A percentile compares a stretch with the other conserved stretches of the same genome.
These are phyloP conservation scores for Pugionium cornutum DNA, from an alignment of 345 rosid species.

Conservation along the genomic window DNA sequence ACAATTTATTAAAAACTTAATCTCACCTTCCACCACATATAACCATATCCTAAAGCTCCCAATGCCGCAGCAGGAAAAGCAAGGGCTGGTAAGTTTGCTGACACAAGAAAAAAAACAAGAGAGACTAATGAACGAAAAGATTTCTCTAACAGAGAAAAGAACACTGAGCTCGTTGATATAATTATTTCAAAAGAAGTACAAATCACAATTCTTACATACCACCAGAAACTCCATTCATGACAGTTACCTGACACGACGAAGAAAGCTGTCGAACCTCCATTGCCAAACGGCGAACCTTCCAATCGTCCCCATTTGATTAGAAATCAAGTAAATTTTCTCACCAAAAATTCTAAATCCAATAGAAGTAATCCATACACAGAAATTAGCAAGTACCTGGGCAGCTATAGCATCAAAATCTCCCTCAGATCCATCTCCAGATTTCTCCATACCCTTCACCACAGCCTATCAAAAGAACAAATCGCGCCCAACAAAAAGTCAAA, in stretches of 20 bases:
- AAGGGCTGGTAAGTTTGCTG: conserved; percentile 41
- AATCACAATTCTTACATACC: conserved; percentile 34
- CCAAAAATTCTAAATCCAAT: not conserved
- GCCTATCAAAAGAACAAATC: conserved; percentile 27
- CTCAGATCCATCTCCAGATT: conserved; percentile 53
- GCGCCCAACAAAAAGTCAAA: not conserved
- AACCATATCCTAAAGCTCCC: conserved; percentile 90
- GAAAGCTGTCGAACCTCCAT: conserved; percentile 68
- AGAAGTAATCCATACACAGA: conserved; percentile 23
- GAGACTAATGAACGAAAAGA: not conserved
- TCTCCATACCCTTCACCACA: conserved; percentile 25
- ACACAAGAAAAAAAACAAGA: not conserved
- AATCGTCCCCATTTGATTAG: not conserved
- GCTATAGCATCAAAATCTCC: conserved; percentile 62
- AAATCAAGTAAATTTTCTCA: not conserved
- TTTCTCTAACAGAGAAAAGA: not conserved
- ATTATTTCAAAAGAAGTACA: not conserved
- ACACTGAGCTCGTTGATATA: conserved; percentile 2
- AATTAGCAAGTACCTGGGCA: conserved; percentile 55
- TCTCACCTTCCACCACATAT: conserved; percentile 99
- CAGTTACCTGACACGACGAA: conserved; percentile 62
- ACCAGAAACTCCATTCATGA: conserved; percentile 66
- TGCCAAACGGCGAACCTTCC: conserved; percentile 60
- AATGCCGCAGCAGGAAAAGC: conserved; percentile 69
- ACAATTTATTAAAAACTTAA: not conserved